Base-by-base conservation (phyloP, 495 filamentous ascomycete species). In the Aspergillus sclerotiicarbonarius region DNA sequence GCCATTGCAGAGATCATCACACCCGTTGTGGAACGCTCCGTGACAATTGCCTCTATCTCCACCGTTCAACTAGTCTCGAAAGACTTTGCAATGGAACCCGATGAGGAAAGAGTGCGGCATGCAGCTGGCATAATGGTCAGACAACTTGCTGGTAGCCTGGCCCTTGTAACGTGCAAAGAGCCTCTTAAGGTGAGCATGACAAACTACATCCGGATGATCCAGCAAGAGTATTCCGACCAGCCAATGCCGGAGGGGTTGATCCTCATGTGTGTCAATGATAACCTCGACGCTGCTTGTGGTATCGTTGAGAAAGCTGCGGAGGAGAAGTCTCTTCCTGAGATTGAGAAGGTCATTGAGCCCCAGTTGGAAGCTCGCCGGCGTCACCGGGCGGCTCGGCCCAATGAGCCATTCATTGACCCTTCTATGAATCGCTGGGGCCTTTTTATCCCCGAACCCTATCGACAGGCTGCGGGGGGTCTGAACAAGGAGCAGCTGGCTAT, bases 191-290 rank as follows among this genome's bases (percentile, higher is more conserved):
- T 92, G 71, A 97, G 93, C 76, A 97, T 98, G 77, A 89, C 84
- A 33, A 98, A 97, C 71, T 95, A 97, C 67, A 89, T 99, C 62
- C 88, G 95, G n/a, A 80, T 92, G 66, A 86, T 90, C 9, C 75
- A 81, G 57, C 74, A 81, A 35, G 81, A 83, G n/a, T 74, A 82
- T 31, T 81, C 79, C 0, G 90, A 96, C 31, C 86, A 89, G 63
- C 85, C 85, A 25, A 88, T 89, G 59, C 89, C 92, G 2, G 95
- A 99, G 67, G 92, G 92, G 18, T 74, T 85, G 50, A 92, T 98
- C 54, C 80, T 96, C 57, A 96, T 98, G 89, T 97, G 95, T 69
- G 92, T 98, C 58, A 98, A 98, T 67, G 94, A 96, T 55, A 99
- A 99, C 70, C 80, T 98, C 30, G 94, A 99, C 61, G 82, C 89